phyloP scores from a whole-genome alignment of 345 rosid genomes.

The Syzygium jambos region DNA sequence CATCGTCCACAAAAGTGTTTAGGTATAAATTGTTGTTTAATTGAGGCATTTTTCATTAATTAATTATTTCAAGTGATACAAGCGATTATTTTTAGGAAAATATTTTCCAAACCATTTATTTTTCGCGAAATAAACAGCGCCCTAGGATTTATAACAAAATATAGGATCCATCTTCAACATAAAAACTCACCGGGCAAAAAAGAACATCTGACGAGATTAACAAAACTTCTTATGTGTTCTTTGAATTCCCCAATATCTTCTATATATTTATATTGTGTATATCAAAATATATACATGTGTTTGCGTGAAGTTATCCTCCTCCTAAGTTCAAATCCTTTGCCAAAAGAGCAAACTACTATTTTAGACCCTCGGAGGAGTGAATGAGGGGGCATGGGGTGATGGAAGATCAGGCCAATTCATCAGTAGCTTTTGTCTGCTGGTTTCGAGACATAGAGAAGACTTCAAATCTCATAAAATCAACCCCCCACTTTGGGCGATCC shows the following conservation, averaged over 20 bases:
- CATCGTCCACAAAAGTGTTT: no score
- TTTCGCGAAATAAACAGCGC: no score
- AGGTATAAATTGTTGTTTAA: no score
- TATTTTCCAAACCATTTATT: no score
- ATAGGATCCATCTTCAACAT: background rate
- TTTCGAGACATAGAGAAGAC: background rate
- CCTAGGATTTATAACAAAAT: background rate
- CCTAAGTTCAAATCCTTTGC: background rate
- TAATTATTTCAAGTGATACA: no score
- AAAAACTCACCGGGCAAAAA: background rate
- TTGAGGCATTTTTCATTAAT: no score
- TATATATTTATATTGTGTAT: background rate
- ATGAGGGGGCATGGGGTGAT: background rate
- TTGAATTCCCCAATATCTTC: background rate
- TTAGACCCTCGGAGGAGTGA: background rate
- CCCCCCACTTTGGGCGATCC: background rate
- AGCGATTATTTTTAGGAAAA: no score
- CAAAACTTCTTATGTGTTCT: background rate
- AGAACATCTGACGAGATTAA: background rate
- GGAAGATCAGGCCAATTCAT: background rate
- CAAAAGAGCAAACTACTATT: background rate
- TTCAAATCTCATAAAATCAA: background rate
- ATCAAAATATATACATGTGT: accelerated
- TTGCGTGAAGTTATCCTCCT: background rate
- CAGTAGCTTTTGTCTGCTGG: background rate